Base-by-base conservation (phyloP, 306 rosid genomes). In the Lablab purpureus region DNA sequence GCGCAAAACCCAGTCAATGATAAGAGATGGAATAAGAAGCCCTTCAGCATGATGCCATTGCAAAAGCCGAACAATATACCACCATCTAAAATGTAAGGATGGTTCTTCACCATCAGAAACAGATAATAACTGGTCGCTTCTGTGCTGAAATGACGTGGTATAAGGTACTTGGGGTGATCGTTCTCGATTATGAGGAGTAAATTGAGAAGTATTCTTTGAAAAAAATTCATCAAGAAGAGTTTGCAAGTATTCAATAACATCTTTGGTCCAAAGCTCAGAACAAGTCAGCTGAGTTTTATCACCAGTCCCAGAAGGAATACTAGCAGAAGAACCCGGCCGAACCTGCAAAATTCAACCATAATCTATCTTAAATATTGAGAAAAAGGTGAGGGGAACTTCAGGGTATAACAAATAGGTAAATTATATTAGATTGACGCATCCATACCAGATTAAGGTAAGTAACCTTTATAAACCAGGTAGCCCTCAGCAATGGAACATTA, bases 41-140 rank as follows among this genome's bases (percentile, higher is more conserved):
- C 99, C 94, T 75, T 95, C 98, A 4, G 97, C 93, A 80, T 90
- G 91, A 85, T 91, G 97, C 99, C 98, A 95, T 56, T 90, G 98
- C 90, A 95, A 83, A 22, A 93, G 98, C 47, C 97, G 90, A 47
- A 90, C 92, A 82, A 90, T 81, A 80, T 95, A 91, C 99, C 98
- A 87, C 99, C 99, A 95, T 86, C 83, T 93, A 80, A 90, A 90
- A 87, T 95, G 94, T 74, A 88, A 74, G 40, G 99, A 92, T 66
- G 97, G 91, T 78, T 88, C 97, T 73, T 89, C 93, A 68, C 89
- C 88, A 62, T 89, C 93, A 81, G 85, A 87, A 28, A 80, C 73
- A 51, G 91, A 81, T 75, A 85, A 85, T 56, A 81, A 71, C 2
- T 80, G 84, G 76, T 91, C 91, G 73, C 77, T 78, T 81, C 88